Evolutionary conservation across 2,329 filamentous ascomycete genomes (phyloP).

Genomic region (Sordariomycetes sp.): DNA sequence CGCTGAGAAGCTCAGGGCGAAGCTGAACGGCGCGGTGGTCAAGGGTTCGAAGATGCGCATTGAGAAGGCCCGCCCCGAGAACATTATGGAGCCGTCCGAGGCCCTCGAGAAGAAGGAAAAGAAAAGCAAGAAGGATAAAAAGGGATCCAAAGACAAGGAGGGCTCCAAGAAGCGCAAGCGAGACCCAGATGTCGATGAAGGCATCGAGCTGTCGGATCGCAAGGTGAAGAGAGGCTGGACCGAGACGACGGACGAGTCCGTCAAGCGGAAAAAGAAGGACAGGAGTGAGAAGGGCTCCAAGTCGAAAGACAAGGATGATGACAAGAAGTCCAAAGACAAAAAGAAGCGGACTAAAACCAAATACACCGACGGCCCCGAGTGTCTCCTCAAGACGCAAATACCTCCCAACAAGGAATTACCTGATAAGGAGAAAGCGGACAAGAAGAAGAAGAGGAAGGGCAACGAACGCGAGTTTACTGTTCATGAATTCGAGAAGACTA

Average conservation of each 20-base stretch:
- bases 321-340: constrained; percentile 46
- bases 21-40: constrained; percentile 77
- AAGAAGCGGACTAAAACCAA: constrained; percentile 59
- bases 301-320: constrained; percentile 40
- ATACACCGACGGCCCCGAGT: constrained; percentile 72
- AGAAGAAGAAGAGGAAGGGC: constrained; percentile 49
- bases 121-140: constrained; percentile 21
- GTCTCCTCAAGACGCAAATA: constrained; percentile 74
- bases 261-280: constrained; percentile 36
- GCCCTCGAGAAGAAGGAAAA: constrained; percentile 24
- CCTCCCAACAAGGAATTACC: constrained; percentile 36
- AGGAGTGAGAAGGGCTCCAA: constrained; percentile 46
- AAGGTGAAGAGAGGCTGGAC: constrained; percentile 89
- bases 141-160: constrained; percentile 17
- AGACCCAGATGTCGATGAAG: constrained; percentile 33
- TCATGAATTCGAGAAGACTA: constrained; percentile 84
- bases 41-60: constrained; percentile 80
- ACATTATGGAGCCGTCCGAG: constrained; percentile 22
- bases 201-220: constrained; percentile 64
- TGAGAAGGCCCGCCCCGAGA: constrained; percentile 63
- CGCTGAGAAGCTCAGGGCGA: constrained; percentile 85
- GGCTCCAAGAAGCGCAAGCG: constrained; percentile 9
- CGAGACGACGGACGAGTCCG: constrained; percentile 46
- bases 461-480: constrained; percentile 51
- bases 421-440: constrained; percentile 40